Percentiles rank a stretch among this genome's conserved stretches.
Evolutionary conservation across 2,329 filamentous ascomycete species (phyloP).

Genomic region (Penicillium sp.): DNA sequence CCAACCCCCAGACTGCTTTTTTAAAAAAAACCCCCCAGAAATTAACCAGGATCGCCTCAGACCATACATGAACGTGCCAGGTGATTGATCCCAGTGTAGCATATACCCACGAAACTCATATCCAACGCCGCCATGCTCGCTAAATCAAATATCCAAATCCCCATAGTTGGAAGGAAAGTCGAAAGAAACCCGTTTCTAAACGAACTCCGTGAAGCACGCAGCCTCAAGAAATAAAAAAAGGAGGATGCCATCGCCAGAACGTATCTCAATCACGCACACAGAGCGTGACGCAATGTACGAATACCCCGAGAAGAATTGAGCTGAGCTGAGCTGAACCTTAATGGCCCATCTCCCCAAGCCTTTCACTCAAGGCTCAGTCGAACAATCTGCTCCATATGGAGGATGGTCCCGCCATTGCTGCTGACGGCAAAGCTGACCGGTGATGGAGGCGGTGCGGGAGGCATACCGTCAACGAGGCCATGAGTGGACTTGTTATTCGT

Average conservation of each 20-base stretch:
- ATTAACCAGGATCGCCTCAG: not conserved
- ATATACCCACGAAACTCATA: too few species aligned
- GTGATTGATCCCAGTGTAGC: not conserved
- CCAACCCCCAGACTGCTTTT: not conserved
- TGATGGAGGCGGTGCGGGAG: conserved; percentile 30
- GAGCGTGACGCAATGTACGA: not conserved
- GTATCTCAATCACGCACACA: not conserved
- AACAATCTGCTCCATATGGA: conserved; percentile 25
- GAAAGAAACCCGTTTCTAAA: not conserved
- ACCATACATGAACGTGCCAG: not conserved
- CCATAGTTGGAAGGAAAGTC: not conserved
- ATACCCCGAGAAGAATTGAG: too few species aligned
- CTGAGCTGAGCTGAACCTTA: too few species aligned
- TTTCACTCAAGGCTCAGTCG: conserved; percentile 27
- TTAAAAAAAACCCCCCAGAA: not conserved
- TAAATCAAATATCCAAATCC: not conserved
- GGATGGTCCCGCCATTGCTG: conserved; percentile 15
- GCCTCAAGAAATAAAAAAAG: not conserved
- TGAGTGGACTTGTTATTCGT: conserved; percentile 34
- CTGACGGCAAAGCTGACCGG: conserved; percentile 27
- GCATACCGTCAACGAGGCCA: conserved; percentile 31
- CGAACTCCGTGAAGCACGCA: not conserved
- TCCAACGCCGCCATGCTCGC: conserved; percentile 7
- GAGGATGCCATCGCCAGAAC: not conserved
- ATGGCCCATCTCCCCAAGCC: not conserved